Base-by-base conservation (phyloP, 371 early-diverging fungal species). In the Dinochytrium kinnereticum region DNA sequence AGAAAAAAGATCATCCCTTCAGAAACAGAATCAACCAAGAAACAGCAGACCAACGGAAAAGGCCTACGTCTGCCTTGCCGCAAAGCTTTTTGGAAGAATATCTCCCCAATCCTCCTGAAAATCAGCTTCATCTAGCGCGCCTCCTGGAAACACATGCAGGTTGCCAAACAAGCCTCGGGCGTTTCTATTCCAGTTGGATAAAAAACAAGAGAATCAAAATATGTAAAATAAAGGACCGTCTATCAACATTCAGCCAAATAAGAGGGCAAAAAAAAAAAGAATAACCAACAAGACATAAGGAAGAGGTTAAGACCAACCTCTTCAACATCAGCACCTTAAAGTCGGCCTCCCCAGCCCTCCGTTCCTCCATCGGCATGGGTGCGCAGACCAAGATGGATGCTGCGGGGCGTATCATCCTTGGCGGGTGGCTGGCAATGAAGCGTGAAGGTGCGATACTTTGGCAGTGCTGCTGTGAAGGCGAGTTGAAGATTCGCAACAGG, bases 91-190 rank as follows among this genome's bases (percentile, higher is more conserved):
- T 5, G 49, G 49, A 49, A 55, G 57, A 26, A 55, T 55, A 7
- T 7, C 26, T 7, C 57, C 57, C 57, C 57, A 55, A 7, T 55
- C 57, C 10, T 10, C 15, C 61, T 81, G 81, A 44, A 81, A 72
- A 65, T 92, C 92, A 34, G 78, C 74, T 36, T 77, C 51, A 75
- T 92, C 92, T 1, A 91, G 81, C 2, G 87, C 85, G 44, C 92
- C 92, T 21, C 87, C 87, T 73, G 74, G 72, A 53, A 66, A 81
- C 26, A 71, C 79, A 38, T 75, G 73, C 24, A 70, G 26, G 33
- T 30, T 21, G 21, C 69, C 76, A 68, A 74, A 81, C 17, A 75
- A 17, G 37, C 76, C 78, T 21, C 64, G 17, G 34, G 70, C 65
- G 49, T 74, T 72, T 55, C 75, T 77, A 44, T 13, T 55, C 10